Conservation (phyloP, 2,329 filamentous ascomycete species). For the Diaporthe sp. region DNA sequence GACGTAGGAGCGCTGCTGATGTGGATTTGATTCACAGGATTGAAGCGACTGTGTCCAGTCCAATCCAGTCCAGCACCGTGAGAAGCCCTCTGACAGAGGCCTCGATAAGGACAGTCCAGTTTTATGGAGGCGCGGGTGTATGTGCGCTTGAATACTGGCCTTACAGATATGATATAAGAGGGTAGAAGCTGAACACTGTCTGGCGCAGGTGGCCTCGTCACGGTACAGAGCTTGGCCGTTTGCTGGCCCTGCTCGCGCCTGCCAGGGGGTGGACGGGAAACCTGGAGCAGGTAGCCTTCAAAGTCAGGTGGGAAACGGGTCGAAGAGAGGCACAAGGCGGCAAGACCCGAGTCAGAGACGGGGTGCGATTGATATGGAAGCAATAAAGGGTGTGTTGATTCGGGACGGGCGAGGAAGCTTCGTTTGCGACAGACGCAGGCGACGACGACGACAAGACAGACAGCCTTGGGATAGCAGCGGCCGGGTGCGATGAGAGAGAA, state of each 20-base stretch:
- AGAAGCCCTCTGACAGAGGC: background rate
- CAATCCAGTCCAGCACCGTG: background rate
- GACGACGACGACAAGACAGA: conserved; percentile 3
- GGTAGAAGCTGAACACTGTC: background rate
- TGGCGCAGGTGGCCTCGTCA: background rate
- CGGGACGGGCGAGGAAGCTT: background rate
- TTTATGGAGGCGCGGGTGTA: background rate
- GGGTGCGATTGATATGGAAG: background rate
- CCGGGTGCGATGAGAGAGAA: conserved; percentile 7
- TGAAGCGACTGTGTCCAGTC: background rate
- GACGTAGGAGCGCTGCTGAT: background rate
- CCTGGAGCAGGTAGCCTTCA: background rate
- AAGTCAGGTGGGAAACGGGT: background rate
- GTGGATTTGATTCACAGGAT: background rate
- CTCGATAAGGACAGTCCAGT: background rate
- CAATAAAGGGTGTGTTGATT: background rate
- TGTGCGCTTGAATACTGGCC: background rate
- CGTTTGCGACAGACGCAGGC: conserved; percentile 3
- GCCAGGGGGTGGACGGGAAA: background rate
- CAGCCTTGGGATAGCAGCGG: conserved; percentile 25
- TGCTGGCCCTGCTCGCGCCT: background rate
- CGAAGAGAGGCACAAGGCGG: background rate
- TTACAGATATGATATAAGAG: background rate
- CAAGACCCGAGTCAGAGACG: background rate
- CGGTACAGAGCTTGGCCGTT: conserved; percentile 13